Conservation (phyloP, 1,284 basidiomycete genomes). For the Cryptococcus depauperatus region DNA sequence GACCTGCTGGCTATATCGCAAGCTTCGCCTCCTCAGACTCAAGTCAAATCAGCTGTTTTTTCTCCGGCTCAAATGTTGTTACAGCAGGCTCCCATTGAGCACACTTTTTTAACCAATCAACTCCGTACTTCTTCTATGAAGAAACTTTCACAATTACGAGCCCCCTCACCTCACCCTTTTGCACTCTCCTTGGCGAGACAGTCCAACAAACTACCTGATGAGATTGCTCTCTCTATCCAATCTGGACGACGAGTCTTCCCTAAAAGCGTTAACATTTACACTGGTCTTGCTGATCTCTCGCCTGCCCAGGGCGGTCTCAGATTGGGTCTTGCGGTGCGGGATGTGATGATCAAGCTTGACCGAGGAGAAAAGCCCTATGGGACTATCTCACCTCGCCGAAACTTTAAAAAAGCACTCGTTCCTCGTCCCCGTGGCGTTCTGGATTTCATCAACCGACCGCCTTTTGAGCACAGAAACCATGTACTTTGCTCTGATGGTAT, state of each 20-base stretch:
- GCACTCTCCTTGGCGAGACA: constrained; percentile 29
- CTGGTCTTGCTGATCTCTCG: constrained; percentile 14
- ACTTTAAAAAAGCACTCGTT: constrained; percentile 11
- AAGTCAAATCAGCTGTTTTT: constrained; percentile 9
- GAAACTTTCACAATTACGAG: constrained; percentile 31
- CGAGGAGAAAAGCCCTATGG: constrained; percentile 22
- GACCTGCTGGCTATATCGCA: not conserved
- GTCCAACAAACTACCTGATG: constrained; percentile 31
- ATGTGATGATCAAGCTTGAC: constrained; percentile 25
- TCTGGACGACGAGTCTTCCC: constrained; percentile 35
- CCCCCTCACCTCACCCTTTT: constrained; percentile 39
- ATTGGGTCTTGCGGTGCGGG: constrained; percentile 23
- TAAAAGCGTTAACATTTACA: constrained; percentile 26
- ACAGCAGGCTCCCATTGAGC: constrained; percentile 8
- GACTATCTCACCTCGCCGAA: constrained; percentile 6
- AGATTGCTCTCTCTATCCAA: constrained; percentile 35
- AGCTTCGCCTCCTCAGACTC: not conserved
- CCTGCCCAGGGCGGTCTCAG: constrained; percentile 31
- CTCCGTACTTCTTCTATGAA: constrained; percentile 30
- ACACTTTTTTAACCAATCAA: constrained; percentile 18
- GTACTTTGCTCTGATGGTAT: constrained; percentile 26
- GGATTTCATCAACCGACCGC: constrained; percentile 35
- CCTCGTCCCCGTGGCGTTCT: constrained; percentile 27
- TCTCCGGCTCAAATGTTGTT: constrained; percentile 5
- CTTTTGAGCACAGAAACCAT: constrained; percentile 37